Evolutionary conservation across 2,329 filamentous ascomycete species (phyloP).

Genomic region (Aaosphaeria arxii): DNA sequence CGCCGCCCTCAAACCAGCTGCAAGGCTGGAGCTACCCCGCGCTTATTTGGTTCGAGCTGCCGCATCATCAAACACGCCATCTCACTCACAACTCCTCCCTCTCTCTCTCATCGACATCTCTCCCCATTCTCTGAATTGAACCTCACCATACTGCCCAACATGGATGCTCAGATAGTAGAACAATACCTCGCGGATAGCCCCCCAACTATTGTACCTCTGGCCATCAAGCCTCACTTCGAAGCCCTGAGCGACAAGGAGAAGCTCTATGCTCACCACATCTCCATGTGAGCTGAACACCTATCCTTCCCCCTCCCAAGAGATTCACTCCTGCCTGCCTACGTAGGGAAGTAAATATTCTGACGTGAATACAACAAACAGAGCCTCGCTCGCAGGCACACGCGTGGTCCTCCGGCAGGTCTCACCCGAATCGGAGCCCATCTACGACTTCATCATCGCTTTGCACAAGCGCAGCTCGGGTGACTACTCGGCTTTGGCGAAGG

Average conservation of each 20-base stretch:
- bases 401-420: conserved; percentile 54
- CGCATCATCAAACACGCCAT: too few relatives aligned
- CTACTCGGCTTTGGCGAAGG: conserved; percentile 45
- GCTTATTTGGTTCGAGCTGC: too few relatives aligned
- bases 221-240: conserved; percentile 92
- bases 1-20: too few relatives aligned
- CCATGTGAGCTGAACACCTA: conserved; percentile 26
- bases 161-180: conserved; percentile 46
- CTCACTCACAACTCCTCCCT: too few relatives aligned
- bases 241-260: conserved; percentile 72
- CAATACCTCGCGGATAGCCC: conserved; percentile 91
- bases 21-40: too few relatives aligned
- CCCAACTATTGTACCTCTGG: conserved; percentile 80
- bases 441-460: conserved; percentile 53
- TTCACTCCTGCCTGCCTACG: background rate
- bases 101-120: too few relatives aligned
- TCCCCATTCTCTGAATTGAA: too few relatives aligned
- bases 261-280: conserved; percentile 76
- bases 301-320: background rate
- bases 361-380: conserved; percentile 21
- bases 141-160: conserved; percentile 16
- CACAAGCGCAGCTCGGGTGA: conserved; percentile 48
- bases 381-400: conserved; percentile 48
- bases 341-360: background rate
- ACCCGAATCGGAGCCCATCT: conserved; percentile 51